Evolutionary conservation across 2,329 filamentous ascomycete genomes (phyloP), one percentile per base, ranked within the genome.

Genomic region (Aspergillus neoniger): DNA sequence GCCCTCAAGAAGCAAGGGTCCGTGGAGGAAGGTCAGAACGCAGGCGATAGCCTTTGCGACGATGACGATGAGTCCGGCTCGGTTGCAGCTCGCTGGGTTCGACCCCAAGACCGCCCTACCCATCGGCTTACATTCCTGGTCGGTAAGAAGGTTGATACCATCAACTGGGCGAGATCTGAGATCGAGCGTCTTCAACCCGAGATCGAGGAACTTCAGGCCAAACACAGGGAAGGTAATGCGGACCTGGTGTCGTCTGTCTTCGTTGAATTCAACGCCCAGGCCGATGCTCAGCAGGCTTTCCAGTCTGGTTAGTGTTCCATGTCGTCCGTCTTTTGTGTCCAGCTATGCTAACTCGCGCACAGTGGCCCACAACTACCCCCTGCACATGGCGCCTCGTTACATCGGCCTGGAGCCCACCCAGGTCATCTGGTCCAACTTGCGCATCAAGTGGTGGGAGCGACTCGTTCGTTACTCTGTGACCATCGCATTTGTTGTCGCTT

Each of bases 101-200:
- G 87, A 15, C 79, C 82, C 9, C 89, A 91, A 75, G 84, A 92
- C 68, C 86, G 92, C 47, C 92, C 92, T 1, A 88, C 89, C 1
- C 92, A 96, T 72, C 86, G 86, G 36, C 79, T 88, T 58, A 91
- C 89, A 73, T 82, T 84, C 5, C 75, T 95, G 21, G 85, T 93
- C 66, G 91, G 92, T 67, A 88, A 92, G 72, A 95, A 96, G 75
- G 93, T 97, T 15, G 95, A 99, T 77, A 95, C 92, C 0, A 97
- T 99, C 75, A 87, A 94, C 63, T 97, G 91, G 90, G 90, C 88
- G 64, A 90, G 95, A 55, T 81, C 83, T 1, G 90, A 96, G 75
- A 86, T 97, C 55, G 85, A 89, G 65, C 87, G 87, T 52, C 85
- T 96, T 48, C 88, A 89, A 55, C 88, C 90, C 0, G 83, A 90